Percentiles rank a stretch among this genome's conserved stretches.
These are phyloP conservation scores for Leptographium wingfieldii DNA, from an alignment of 2,329 filamentous ascomycete genomes.

Conservation along the genomic window DNA sequence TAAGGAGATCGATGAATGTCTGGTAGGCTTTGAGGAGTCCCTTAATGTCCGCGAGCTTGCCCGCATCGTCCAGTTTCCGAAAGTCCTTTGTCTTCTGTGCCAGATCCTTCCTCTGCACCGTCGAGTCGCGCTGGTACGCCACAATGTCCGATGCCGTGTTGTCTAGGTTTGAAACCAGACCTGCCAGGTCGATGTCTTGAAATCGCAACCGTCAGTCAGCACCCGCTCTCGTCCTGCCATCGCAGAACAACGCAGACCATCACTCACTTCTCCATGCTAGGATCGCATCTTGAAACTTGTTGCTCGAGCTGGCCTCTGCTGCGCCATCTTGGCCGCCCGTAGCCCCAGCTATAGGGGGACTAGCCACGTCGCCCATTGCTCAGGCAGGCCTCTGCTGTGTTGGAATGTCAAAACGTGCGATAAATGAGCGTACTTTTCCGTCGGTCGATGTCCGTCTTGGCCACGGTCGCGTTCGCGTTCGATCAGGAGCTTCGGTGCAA, in stretches of 20 bases:
- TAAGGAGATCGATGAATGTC: conserved; percentile 89
- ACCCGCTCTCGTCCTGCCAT: not conserved
- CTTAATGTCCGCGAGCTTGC: conserved; percentile 82
- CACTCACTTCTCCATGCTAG: conserved; percentile 82
- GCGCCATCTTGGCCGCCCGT: not conserved
- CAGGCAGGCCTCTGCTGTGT: not conserved
- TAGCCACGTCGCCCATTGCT: conserved; percentile 11
- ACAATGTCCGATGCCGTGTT: conserved; percentile 92
- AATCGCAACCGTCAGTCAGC: not conserved
- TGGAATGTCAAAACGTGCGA: not conserved
- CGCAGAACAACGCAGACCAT: not conserved
- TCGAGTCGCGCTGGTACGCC: conserved; percentile 83
- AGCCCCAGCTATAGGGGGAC: conserved; percentile 3
- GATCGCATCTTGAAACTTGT: conserved; percentile 95
- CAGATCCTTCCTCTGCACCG: conserved; percentile 88
- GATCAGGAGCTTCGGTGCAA: not conserved
- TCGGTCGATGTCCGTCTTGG: not conserved
- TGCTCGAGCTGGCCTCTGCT: conserved; percentile 44
- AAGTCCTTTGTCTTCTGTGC: conserved; percentile 99
- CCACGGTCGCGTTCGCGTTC: not conserved
- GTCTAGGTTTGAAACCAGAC: conserved; percentile 74
- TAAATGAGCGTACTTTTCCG: not conserved
- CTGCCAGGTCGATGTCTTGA: conserved; percentile 74
- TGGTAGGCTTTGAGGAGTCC: conserved; percentile 92
- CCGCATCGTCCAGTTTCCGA: conserved; percentile 77